These are phyloP conservation scores for Lactarius hengduanensis DNA, from an alignment of 768 basidiomycete species.

Conservation along the genomic window DNA sequence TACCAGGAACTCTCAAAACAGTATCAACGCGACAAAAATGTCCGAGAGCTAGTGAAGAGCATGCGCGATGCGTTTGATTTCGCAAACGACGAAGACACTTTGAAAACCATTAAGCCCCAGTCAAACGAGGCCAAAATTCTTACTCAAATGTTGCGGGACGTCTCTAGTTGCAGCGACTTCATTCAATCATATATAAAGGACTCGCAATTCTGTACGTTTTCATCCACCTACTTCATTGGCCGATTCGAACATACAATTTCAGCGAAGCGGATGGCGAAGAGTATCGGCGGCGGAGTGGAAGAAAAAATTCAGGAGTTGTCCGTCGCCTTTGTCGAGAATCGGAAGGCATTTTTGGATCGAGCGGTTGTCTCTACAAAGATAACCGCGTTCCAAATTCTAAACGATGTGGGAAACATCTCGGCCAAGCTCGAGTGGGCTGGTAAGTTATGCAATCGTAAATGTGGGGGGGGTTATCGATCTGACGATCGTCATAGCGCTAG, in stretches of 20 bases:
- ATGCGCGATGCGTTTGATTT: not conserved
- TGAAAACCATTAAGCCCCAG: not conserved
- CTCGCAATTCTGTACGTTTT: not conserved
- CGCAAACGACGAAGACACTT: not conserved
- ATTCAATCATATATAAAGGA: not conserved
- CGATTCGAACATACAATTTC: not conserved
- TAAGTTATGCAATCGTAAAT: not conserved
- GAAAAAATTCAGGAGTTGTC: not conserved
- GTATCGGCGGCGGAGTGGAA: not conserved
- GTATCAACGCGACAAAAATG: not conserved
- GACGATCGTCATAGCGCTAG: no score
- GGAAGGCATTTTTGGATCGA: not conserved
- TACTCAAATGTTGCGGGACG: not conserved
- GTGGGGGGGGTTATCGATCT: no score
- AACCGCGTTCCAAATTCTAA: constrained; percentile 1
- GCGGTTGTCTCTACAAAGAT: not conserved
- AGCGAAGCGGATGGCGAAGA: not conserved
- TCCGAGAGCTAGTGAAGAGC: not conserved
- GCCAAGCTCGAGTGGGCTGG: not conserved
- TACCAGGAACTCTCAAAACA: not conserved
- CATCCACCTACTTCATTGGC: not conserved
- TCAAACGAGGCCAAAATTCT: not conserved
- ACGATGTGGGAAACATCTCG: not conserved
- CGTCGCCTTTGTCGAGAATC: not conserved
- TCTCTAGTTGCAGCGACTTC: not conserved